A percentile compares a stretch with the other conserved stretches of the same genome.
These are phyloP conservation scores for Xylaria sp. DNA, from an alignment of 2,329 filamentous ascomycete genomes.

Conservation along the genomic window DNA sequence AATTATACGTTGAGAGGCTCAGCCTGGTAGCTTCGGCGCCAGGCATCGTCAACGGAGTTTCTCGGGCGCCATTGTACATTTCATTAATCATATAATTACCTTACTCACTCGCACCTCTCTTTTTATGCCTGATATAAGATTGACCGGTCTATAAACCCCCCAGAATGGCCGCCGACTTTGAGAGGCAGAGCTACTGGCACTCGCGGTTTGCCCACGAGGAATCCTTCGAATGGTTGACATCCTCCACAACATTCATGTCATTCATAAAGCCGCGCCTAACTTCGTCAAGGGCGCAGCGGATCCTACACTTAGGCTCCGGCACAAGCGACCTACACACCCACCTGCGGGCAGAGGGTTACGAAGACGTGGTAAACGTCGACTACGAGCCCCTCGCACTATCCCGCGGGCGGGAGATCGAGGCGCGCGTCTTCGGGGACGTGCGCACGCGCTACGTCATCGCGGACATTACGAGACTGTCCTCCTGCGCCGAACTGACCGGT, in stretches of 20 bases:
- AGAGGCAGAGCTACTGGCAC: slow-evolving; percentile 62
- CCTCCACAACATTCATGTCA: slow-evolving; percentile 55
- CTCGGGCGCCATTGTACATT: not conserved
- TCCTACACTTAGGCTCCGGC: slow-evolving; percentile 61
- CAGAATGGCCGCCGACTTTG: slow-evolving; percentile 53
- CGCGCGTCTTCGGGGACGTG: too few species aligned
- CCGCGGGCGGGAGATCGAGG: slow-evolving; percentile 55
- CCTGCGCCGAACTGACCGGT: slow-evolving; percentile 3
- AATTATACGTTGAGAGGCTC: not conserved
- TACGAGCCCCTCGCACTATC: slow-evolving; percentile 60
- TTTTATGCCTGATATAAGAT: not conserved
- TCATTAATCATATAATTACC: not conserved
- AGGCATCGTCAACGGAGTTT: slow-evolving; percentile 13
- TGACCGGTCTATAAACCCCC: not conserved
- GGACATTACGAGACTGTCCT: not conserved
- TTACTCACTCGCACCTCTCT: not conserved
- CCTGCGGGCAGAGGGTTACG: slow-evolving; percentile 56
- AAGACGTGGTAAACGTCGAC: slow-evolving; percentile 59
- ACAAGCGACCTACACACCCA: slow-evolving; percentile 62
- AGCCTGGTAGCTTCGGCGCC: slow-evolving; percentile 22
- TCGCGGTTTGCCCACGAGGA: slow-evolving; percentile 57
- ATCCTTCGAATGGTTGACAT: slow-evolving; percentile 60
- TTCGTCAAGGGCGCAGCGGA: slow-evolving; percentile 40
- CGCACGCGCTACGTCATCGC: too few species aligned
- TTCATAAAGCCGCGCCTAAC: slow-evolving; percentile 54